Conservation (phyloP, 768 basidiomycete genomes). For the Fibroporia radiculosa region DNA sequence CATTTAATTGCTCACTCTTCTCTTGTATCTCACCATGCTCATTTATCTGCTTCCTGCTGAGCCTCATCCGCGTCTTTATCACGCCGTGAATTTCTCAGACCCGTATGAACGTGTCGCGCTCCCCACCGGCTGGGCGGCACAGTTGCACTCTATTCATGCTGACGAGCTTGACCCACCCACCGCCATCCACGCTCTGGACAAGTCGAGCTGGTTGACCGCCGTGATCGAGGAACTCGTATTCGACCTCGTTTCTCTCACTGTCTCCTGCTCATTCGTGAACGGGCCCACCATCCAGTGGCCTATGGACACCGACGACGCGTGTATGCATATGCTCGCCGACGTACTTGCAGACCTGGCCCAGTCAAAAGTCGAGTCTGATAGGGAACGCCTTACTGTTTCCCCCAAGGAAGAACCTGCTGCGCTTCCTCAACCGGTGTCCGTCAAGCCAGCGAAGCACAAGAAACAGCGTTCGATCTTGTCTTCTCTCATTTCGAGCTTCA, state of each 20-base stretch:
- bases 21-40: constrained; percentile 48
- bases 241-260: constrained; percentile 39
- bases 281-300: constrained; percentile 44
- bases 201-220: constrained; percentile 46
- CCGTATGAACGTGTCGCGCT: constrained; percentile 34
- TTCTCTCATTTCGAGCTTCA: constrained; percentile 51
- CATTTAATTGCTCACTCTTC: no score
- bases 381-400: constrained; percentile 22
- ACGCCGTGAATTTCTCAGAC: constrained; percentile 43
- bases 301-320: constrained; percentile 27
- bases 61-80: constrained; percentile 47
- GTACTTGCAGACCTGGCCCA: constrained; percentile 48
- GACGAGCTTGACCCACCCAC: constrained; percentile 48
- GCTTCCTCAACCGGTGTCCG: constrained; percentile 6
- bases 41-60: constrained; percentile 43
- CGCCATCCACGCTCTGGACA: constrained; percentile 51
- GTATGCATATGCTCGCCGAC: constrained; percentile 37
- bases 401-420: constrained; percentile 4
- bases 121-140: constrained; percentile 47
- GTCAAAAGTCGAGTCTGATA: constrained; percentile 36
- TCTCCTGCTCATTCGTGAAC: constrained; percentile 52
- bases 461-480: constrained; percentile 65
- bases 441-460: constrained; percentile 45
- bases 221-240: constrained; percentile 55
- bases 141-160: constrained; percentile 41